These are phyloP conservation scores for Cryptosporidium canis DNA, from an alignment of 169 alveolate species.

Conservation along the genomic window DNA sequence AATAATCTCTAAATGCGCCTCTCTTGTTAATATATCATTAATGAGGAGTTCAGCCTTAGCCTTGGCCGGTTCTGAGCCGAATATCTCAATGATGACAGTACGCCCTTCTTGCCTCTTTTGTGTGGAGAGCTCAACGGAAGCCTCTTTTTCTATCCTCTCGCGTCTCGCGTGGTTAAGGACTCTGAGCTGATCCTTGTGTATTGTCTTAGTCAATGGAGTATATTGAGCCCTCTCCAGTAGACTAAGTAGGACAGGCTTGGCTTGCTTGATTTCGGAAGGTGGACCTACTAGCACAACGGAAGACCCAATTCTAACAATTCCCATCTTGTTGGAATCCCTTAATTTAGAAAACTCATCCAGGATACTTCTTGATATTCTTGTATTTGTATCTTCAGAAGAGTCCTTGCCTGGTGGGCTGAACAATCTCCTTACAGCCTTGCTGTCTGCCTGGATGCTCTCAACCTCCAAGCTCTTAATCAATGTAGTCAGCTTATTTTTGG, in stretches of 20 bases:
- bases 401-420: constrained; percentile 70
- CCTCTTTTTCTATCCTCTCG: constrained; percentile 35
- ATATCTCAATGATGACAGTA: constrained; percentile 37
- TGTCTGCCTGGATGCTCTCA: constrained; percentile 58
- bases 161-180: constrained; percentile 49
- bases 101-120: constrained; percentile 36
- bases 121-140: constrained; percentile 54
- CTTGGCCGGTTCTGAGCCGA: constrained; percentile 54
- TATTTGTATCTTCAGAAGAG: constrained; percentile 37
- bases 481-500: constrained; percentile 16
- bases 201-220: constrained; percentile 17
- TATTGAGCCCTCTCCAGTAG: constrained; percentile 61
- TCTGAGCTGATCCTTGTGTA: constrained; percentile 60
- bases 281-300: constrained; percentile 70
- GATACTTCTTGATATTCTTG: constrained; percentile 42
- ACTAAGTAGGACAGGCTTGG: constrained; percentile 27
- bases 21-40: constrained; percentile 21
- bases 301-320: constrained; percentile 65
- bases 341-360: constrained; percentile 48
- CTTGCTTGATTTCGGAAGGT: constrained; percentile 15
- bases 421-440: constrained; percentile 34
- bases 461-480: constrained; percentile 37
- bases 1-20: constrained; percentile 32
- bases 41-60: constrained; percentile 29
- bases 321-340: constrained; percentile 67